Evolutionary conservation across 202 grass and related monocot species (phyloP), one percentile per base, ranked within the genome.

Genomic region (Alloteropsis angusta): DNA sequence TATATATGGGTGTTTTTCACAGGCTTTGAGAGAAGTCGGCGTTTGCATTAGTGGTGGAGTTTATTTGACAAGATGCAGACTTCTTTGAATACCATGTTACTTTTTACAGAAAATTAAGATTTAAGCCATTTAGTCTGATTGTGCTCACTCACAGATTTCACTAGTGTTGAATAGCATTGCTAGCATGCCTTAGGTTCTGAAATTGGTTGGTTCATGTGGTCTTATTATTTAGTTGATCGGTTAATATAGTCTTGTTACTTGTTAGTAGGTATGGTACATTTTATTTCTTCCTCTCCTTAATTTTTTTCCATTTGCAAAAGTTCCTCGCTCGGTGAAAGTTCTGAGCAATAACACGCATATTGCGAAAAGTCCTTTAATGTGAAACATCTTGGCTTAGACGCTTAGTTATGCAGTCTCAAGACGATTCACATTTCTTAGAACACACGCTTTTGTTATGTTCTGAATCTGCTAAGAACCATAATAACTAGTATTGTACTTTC

Each of bases 1-100:
- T 75, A 39, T 77, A 49, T 55, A 12, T 79, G 36, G 80, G 60
- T 62, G 46, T 75, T 80, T 87, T 85, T 79, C 72, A 86, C 85
- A 90, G 88, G 88, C 67, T 79, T 83, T 71, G 11, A 72, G 56
- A 62, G 60, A 69, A 74, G 38, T 30, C 28, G 28, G 65, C 58
- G 82, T 79, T 73, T 62, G 39, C 77, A 60, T 47, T 47, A 49
- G 18, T 44, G 45, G 39, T 79, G 76, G 71, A 63, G 69, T 75
- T 68, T 79, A 75, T 48, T 30, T 85, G 60, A 86, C 68, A 58
- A 64, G 81, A 84, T 84, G 43, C 49, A 30, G 58, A 34, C 43
- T 64, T 83, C 74, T 74, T 78, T 18, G 22, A 58, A 77, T 71
- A 32, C 65, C 12, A 74, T 78, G 6, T 60, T 78, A 36, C 56